Evolutionary conservation across 441 rosid species (phyloP), one percentile per base, ranked within the genome.

Genomic region (Syzygium malaccense): DNA sequence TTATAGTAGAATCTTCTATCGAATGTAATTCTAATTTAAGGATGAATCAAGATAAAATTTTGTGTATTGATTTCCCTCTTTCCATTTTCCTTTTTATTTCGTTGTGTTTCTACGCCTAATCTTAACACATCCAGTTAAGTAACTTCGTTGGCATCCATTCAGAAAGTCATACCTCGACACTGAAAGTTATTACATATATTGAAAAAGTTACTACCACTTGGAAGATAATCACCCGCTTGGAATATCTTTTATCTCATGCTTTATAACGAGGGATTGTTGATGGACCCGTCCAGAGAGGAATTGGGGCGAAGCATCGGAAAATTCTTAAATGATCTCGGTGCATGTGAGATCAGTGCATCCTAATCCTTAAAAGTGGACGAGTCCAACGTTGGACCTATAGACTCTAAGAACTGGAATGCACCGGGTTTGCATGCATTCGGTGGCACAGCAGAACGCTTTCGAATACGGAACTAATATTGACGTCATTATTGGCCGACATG

Each of bases 81-180:
- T 7, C 9, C 2, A 7, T 7, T 45, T 41, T 45, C 1, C 48
- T 45, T 1, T 7, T 0, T 45, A 45, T 45, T 45, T 45, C 48
- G 9, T 45, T 45, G 9, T 45, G 9, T 45, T 45, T 45, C 2
- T 1, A 1, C 7, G 48, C 9, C 48, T 45, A 45, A 45, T 45
- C 48, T 0, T 45, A 45, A 1, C 48, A 45, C 48, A 1, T 45
- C 2, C 0, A 8, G 75, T 8, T 19, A 10, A 66, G 23, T 0
- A 30, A 28, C 66, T 17, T 4, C 6, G 8, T 17, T 2, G 1
- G 37, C 2, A 64, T n/a, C 8, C 32, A 32, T 66, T 64, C 78
- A 66, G 1, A 66, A 66, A 66, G 41, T 9, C 3, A 11, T 30
- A 30, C 0, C 41, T 64, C 9, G 9, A 18, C 23, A 20, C 25